Conservation (phyloP, 2,329 filamentous ascomycete genomes). For the Botrytis hyacinthi region DNA sequence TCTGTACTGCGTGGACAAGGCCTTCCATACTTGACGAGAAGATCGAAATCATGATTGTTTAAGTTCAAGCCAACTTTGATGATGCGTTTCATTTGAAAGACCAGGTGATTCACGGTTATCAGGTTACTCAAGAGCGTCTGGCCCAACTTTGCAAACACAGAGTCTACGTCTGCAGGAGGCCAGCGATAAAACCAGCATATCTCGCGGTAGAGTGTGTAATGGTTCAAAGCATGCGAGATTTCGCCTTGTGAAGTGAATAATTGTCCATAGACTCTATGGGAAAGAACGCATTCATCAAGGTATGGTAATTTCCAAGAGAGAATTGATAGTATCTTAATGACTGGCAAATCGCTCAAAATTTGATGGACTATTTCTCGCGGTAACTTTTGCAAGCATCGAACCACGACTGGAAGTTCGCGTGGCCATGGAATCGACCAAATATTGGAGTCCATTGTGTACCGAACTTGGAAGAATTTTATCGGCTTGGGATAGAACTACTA, state of each 20-base stretch:
- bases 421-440: conserved; percentile 4
- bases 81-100: background rate
- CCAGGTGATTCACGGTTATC: background rate
- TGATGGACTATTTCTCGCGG: conserved; percentile 25
- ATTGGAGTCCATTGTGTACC: background rate
- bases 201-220: conserved; percentile 10
- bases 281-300: conserved; percentile 11
- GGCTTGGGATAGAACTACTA: background rate
- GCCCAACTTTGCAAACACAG: background rate
- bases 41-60: conserved; percentile 2
- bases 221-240: background rate
- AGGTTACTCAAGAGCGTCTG: background rate
- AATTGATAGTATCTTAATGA: conserved; percentile 23
- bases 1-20: background rate
- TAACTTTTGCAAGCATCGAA: conserved; percentile 18
- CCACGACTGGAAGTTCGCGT: conserved; percentile 11
- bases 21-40: background rate
- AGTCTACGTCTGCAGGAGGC: background rate
- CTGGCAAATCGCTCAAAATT: conserved; percentile 21
- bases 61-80: background rate
- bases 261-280: background rate
- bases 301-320: conserved; percentile 7
- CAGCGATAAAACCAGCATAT: background rate
- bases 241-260: background rate
- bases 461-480: background rate